phyloP scores from a whole-genome alignment of 1,139 yeast genomes.

The Kodamaea alishanica region DNA sequence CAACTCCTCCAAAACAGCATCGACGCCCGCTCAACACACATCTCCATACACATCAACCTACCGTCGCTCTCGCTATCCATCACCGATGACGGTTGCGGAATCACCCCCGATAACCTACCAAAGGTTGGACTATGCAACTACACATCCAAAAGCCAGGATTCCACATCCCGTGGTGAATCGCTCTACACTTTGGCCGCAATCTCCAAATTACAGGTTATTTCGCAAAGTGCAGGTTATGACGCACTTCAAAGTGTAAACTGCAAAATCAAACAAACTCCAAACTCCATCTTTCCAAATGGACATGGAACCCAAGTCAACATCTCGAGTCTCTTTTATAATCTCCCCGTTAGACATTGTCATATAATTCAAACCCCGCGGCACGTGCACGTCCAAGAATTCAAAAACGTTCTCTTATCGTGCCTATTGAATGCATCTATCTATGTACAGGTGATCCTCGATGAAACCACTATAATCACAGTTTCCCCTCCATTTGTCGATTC shows the following conservation, averaged over 20 bases:
- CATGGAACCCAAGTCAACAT: constrained; percentile 54
- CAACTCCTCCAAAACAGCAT: constrained; percentile 78
- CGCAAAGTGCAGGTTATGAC: constrained; percentile 21
- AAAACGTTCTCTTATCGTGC: too few species aligned
- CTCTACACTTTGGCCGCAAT: constrained; percentile 52
- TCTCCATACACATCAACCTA: constrained; percentile 62
- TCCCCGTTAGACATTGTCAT: constrained; percentile 51
- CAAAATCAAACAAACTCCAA: neutral
- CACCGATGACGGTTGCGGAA: constrained; percentile 77
- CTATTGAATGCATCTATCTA: too few species aligned
- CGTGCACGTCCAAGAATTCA: too few species aligned
- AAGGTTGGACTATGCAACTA: constrained; percentile 63
- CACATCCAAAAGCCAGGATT: constrained; percentile 60
- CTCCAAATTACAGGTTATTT: constrained; percentile 31
- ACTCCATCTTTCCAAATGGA: constrained; percentile 1
- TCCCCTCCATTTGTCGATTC: too few species aligned
- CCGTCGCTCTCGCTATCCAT: constrained; percentile 58
- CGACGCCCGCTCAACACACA: constrained; percentile 65
- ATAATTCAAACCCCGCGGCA: too few species aligned
- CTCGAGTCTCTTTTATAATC: constrained; percentile 44
- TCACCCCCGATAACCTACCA: constrained; percentile 52
- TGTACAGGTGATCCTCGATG: too few species aligned
- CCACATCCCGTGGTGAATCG: constrained; percentile 82
- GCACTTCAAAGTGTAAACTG: too few species aligned
- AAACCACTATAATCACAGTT: too few species aligned